phyloP scores from a whole-genome alignment of 352 stramenopile genomes.

The Halophytophthora polymorphica region DNA sequence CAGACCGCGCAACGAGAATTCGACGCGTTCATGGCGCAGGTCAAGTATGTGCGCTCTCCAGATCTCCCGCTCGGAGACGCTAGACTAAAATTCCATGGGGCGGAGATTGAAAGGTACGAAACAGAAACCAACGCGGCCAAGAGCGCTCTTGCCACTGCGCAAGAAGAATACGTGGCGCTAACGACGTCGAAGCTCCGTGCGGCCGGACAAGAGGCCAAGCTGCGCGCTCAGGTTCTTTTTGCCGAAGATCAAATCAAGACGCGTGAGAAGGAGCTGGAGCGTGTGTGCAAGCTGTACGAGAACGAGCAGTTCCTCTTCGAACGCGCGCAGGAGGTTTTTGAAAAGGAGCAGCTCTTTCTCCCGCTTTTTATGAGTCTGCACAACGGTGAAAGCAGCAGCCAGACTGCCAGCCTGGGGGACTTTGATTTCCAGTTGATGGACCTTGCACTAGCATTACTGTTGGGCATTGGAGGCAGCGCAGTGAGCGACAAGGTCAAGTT shows the following conservation, averaged over 20 bases:
- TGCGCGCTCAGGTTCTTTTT: conserved; percentile 67
- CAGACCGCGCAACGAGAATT: conserved; percentile 37
- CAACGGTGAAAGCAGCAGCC: neutral
- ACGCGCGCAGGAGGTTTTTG: conserved; percentile 49
- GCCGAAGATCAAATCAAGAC: conserved; percentile 70
- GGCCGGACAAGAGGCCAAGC: conserved; percentile 44
- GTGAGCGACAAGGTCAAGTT: conserved; percentile 71
- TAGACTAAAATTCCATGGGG: conserved; percentile 59
- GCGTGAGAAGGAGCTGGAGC: conserved; percentile 56
- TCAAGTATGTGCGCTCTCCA: conserved; percentile 35
- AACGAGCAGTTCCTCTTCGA: conserved; percentile 74
- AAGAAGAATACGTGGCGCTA: conserved; percentile 69
- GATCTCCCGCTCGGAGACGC: conserved; percentile 49
- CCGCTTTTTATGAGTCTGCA: conserved; percentile 54
- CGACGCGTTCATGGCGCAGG: conserved; percentile 25
- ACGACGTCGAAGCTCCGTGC: conserved; percentile 46
- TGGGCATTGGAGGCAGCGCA: conserved; percentile 42
- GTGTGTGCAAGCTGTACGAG: conserved; percentile 45
- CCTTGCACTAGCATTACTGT: conserved; percentile 43
- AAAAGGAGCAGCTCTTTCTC: conserved; percentile 64
- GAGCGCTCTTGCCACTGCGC: conserved; percentile 35
- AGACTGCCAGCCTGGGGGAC: neutral
- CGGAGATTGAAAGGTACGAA: conserved; percentile 46
- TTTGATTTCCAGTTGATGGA: conserved; percentile 37
- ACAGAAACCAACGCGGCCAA: conserved; percentile 48